Evolutionary conservation across 257 asterid genomes (phyloP).

Genomic region (Solanum corneliomulleri): DNA sequence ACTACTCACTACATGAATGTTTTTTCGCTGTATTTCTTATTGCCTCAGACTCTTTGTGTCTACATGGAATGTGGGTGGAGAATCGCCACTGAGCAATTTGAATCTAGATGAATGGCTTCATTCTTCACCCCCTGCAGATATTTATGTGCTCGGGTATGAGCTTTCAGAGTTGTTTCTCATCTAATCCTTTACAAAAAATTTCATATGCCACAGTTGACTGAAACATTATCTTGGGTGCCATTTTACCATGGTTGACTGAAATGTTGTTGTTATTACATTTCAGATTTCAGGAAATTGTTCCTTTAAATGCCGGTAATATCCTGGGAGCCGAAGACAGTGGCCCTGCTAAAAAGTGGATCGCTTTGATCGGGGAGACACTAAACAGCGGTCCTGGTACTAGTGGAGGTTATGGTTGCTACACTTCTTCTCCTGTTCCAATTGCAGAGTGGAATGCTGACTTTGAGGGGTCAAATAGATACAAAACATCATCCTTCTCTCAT

Average conservation of each 20-base stretch:
- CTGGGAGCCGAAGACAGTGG: slow-evolving; percentile 57
- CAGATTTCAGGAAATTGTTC: slow-evolving; percentile 91
- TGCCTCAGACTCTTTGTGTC: slow-evolving; percentile 14
- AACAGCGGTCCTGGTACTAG: slow-evolving; percentile 61
- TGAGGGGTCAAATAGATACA: slow-evolving; percentile 53
- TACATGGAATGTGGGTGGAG: slow-evolving; percentile 21
- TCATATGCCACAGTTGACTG: background rate
- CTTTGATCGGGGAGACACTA: slow-evolving; percentile 51
- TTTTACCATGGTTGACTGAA: background rate
- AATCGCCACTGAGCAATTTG: slow-evolving; percentile 6
- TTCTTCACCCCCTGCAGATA: slow-evolving; percentile 12
- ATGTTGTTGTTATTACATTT: background rate
- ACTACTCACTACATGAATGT: background rate
- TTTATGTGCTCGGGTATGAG: slow-evolving; percentile 16
- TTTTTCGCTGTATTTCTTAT: background rate
- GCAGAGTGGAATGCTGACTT: slow-evolving; percentile 76
- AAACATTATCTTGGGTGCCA: background rate
- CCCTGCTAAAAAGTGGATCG: slow-evolving; percentile 66
- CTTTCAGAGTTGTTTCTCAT: background rate
- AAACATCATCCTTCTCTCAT: slow-evolving; percentile 40
- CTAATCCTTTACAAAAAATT: background rate
- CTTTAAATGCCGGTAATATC: slow-evolving; percentile 80
- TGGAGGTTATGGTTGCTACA: slow-evolving; percentile 22
- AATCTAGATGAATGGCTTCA: slow-evolving; percentile 16
- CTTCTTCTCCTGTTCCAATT: slow-evolving; percentile 70